Evolutionary conservation across 176 grass and related monocot species (phyloP), one percentile per base, ranked within the genome.

Genomic region (Avena eriantha): DNA sequence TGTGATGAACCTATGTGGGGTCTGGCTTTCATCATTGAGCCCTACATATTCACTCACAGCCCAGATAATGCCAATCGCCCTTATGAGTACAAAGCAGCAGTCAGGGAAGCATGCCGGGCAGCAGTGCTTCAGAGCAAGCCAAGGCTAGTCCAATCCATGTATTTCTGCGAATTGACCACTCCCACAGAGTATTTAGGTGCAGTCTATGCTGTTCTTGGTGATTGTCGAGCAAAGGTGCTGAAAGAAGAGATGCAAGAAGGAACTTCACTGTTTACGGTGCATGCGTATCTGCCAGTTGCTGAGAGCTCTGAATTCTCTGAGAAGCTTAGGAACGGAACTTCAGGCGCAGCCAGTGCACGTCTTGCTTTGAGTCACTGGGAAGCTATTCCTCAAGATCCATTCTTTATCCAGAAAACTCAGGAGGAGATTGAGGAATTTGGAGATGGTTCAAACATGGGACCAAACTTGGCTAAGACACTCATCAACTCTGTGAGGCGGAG

Each of bases 1-100:
- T 98, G 96, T 78, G 96, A 98, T 69, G 93, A 98, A 63, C 93
- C 96, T 21, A 82, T 95, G 92, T 95, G 96, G 96, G 93, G 96
- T 65, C 84, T 98, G 17, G 92, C 82, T 35, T 98, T 95, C 85
- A 66, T 98, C 89, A 29, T 98, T 3, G 93, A 95, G 21, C 84
- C 93, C 55, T 95, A 94, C 73, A 86, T 98, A 63, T 98, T 92
- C 55, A 49, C 46, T 33, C 91, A 95, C 10, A 75, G 79, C 59
- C 82, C 92, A 57, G 88, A 88, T 85, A 57, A 55, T 73, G 86
- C 75, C 53, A 87, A 86, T 82, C 91, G 79, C 26, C 87, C 93
- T 31, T 93, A 98, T 36, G 93, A 97, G 75, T 88, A 95, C 47
- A 92, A 88, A 51, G 92, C 93, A 22, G 92, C 84, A 33, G 93